Conservation (phyloP, 495 filamentous ascomycete genomes). For the Neurospora sp. region DNA sequence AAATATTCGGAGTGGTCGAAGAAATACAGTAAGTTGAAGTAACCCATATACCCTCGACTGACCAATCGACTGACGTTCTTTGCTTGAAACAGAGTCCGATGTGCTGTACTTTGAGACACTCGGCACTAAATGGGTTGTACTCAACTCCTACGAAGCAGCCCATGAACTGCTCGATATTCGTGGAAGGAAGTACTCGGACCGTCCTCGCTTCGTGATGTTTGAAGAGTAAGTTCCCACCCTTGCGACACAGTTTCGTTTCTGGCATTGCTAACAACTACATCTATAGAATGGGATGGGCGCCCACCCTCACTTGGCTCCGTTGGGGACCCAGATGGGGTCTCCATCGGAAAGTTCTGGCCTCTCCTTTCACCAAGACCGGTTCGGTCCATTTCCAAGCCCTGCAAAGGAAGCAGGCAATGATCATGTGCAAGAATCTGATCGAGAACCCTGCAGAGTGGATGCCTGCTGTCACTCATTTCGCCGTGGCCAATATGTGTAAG, state of each 20-base stretch:
- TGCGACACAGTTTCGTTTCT: neutral
- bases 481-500: conserved; percentile 21
- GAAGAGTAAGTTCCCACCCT: conserved; percentile 23
- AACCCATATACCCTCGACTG: neutral
- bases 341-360: conserved; percentile 35
- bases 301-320: conserved; percentile 38
- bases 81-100: conserved; percentile 18
- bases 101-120: conserved; percentile 31
- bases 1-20: conserved; percentile 32
- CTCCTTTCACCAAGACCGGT: conserved; percentile 28
- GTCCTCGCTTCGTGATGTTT: conserved; percentile 39
- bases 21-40: conserved; percentile 23
- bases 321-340: conserved; percentile 36
- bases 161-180: conserved; percentile 35
- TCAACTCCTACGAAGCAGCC: conserved; percentile 30
- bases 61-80: neutral
- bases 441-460: conserved; percentile 18
- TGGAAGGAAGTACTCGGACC: conserved; percentile 34
- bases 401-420: conserved; percentile 27
- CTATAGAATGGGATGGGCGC: conserved; percentile 34
- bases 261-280: neutral
- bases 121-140: conserved; percentile 32
- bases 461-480: conserved; percentile 15
- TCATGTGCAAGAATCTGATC: conserved; percentile 17
- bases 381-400: conserved; percentile 20